Evolutionary conservation across 1,284 basidiomycete species (phyloP).

Genomic region (Ceratobasidium sp.): DNA sequence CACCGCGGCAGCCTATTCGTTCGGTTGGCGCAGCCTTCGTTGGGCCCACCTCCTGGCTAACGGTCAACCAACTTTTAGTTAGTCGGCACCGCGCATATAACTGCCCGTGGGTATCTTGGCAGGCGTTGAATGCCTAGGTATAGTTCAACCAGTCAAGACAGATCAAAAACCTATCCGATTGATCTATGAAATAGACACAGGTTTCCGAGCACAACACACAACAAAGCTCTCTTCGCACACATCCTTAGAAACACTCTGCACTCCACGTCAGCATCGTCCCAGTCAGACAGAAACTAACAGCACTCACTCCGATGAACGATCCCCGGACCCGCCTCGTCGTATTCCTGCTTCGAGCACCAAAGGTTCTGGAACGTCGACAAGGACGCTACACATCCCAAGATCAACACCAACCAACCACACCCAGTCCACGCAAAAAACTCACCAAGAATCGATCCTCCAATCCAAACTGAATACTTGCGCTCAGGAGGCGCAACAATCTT

Average conservation of each 20-base stretch:
- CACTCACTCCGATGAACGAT: conserved; percentile 82
- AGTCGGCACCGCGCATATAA: too few relatives aligned
- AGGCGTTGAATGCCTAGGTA: too few relatives aligned
- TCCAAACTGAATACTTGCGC: conserved; percentile 97
- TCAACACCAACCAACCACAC: not conserved
- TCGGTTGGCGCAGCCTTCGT: too few relatives aligned
- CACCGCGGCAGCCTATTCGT: too few relatives aligned
- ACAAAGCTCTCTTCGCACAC: too few relatives aligned
- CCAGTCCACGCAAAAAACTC: not conserved
- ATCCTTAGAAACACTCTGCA: conserved; percentile 51
- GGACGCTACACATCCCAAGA: conserved; percentile 68
- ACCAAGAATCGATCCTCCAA: conserved; percentile 94
- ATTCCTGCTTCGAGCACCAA: conserved; percentile 94
- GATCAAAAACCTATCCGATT: conserved; percentile 57
- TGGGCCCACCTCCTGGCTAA: too few relatives aligned
- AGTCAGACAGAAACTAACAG: not conserved
- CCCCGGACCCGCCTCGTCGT: conserved; percentile 88
- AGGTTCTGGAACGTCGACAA: conserved; percentile 96
- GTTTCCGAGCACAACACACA: not conserved
- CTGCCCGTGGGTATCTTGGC: too few relatives aligned
- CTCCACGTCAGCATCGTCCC: not conserved
- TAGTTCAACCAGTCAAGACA: conserved; percentile 54
- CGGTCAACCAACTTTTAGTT: too few relatives aligned
- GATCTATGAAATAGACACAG: not conserved
- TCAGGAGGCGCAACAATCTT: conserved; percentile 95